Base-by-base conservation (phyloP, 2,329 filamentous ascomycete genomes). In the Pseudophaeomoniella oleicola region DNA sequence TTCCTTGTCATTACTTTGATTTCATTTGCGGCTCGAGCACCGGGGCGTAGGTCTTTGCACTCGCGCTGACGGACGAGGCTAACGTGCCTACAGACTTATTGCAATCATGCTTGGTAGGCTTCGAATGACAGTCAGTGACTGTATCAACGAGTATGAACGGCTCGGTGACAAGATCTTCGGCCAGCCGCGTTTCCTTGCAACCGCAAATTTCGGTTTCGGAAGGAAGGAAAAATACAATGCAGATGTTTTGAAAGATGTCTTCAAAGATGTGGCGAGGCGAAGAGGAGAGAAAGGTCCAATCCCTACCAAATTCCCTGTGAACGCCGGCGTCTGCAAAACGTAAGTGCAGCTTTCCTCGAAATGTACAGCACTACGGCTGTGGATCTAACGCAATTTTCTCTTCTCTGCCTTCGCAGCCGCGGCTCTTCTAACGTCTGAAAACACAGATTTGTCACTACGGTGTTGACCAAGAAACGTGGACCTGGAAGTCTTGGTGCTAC, bases 61-160 rank as follows among this genome's bases (percentile, higher is more conserved):
- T 5, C 13, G 5, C 14, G 16, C 16, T 31, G 2, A 31, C 4
- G 5, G 17, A 15, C 30, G 17, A 6, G 5, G 13, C 2, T 12
- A 10, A 35, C 10, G n/a, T 18, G 15, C 16, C 11, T 16, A 4
- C 16, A 43, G 39, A 16, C 32, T 45, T n/a, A 45, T 44, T 27
- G 39, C 39, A n/a, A 42, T 42, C 19, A 45, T 45, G 43, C 30
- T 42, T n/a, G 39, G 41, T 15, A 32, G 41, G 16, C 38, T 45
- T 22, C 39, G 37, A 2, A 44, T 45, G 43, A 38, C 34, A 10
- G 32, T 44, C 31, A n/a, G 30, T 9, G 41, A 45, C 19, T 44
- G 42, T 13, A 27, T 37, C 4, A 10, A 13, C 4, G 42, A 44
- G 19, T 42, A 44, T 22, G 30, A 34, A 35, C 18, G 10, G 13